Conservation (phyloP, 2,329 filamentous ascomycete species). For the Colletotrichum gloeosporioides region DNA sequence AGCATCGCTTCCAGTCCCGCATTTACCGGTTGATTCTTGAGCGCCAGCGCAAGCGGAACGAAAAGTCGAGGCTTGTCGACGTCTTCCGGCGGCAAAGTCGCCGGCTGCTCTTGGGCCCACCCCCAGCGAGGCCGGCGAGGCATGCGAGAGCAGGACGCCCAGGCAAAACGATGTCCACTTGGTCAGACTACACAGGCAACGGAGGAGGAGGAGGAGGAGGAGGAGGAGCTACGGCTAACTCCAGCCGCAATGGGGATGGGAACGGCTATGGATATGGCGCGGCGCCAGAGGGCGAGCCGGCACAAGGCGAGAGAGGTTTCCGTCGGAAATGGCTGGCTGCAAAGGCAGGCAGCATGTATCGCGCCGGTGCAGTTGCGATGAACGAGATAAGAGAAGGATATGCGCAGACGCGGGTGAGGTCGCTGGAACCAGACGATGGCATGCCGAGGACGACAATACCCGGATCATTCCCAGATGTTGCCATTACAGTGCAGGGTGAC, state of each 20-base stretch:
- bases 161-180: conserved; percentile 25
- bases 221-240: conserved; percentile 1
- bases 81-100: conserved; percentile 44
- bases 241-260: conserved; percentile 8
- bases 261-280: conserved; percentile 38
- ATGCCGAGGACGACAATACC: conserved; percentile 60
- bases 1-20: conserved; percentile 73
- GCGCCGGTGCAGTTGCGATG: conserved; percentile 61
- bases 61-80: conserved; percentile 53
- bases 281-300: conserved; percentile 31
- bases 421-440: conserved; percentile 37
- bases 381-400: conserved; percentile 65
- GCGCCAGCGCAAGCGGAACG: conserved; percentile 61
- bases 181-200: conserved; percentile 20
- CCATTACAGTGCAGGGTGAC: conserved; percentile 78
- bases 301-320: conserved; percentile 66
- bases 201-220: conserved; percentile 15
- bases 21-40: conserved; percentile 78
- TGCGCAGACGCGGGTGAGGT: conserved; percentile 53
- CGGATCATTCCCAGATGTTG: conserved; percentile 82
- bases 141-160: conserved; percentile 32
- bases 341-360: conserved; percentile 63
- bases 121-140: conserved; percentile 30
- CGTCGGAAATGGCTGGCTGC: conserved; percentile 78
- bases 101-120: conserved; percentile 50